phyloP scores from a whole-genome alignment of 495 filamentous ascomycete genomes.

The Penicillium cosmopolitanum region DNA sequence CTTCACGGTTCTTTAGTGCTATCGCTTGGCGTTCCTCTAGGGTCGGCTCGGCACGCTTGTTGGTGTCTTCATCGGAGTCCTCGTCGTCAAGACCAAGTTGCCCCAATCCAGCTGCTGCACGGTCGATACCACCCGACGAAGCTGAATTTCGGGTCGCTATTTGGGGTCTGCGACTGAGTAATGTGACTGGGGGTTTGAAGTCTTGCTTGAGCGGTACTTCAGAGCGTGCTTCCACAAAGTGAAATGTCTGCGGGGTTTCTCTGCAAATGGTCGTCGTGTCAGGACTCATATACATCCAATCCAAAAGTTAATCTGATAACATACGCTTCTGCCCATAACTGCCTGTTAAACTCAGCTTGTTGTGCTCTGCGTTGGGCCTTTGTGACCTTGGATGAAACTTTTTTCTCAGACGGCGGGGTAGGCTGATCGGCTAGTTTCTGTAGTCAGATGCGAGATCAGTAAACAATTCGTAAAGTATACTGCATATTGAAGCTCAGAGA shows the following conservation, averaged over 20 bases:
- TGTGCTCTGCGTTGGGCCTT: constrained; percentile 78
- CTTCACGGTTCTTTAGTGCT: constrained; percentile 76
- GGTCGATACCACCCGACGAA: constrained; percentile 36
- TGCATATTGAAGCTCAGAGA: neutral
- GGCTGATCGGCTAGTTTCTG: constrained; percentile 45
- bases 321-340: constrained; percentile 89
- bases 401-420: constrained; percentile 46
- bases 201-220: constrained; percentile 72
- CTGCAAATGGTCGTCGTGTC: constrained; percentile 34
- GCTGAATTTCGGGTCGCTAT: constrained; percentile 39
- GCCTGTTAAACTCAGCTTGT: constrained; percentile 79
- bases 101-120: constrained; percentile 60
- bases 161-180: constrained; percentile 81
- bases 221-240: constrained; percentile 70
- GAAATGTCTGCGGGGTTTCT: constrained; percentile 66
- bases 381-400: constrained; percentile 59
- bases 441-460: constrained; percentile 18
- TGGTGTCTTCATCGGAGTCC: constrained; percentile 65
- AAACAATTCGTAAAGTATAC: neutral
- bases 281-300: neutral
- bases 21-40: constrained; percentile 73
- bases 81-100: constrained; percentile 64
- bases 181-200: constrained; percentile 81
- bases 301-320: constrained; percentile 26
- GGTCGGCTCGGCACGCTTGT: constrained; percentile 59